phyloP scores from a whole-genome alignment of 129 eudicot species.

The Centrapalus pauciflorus region DNA sequence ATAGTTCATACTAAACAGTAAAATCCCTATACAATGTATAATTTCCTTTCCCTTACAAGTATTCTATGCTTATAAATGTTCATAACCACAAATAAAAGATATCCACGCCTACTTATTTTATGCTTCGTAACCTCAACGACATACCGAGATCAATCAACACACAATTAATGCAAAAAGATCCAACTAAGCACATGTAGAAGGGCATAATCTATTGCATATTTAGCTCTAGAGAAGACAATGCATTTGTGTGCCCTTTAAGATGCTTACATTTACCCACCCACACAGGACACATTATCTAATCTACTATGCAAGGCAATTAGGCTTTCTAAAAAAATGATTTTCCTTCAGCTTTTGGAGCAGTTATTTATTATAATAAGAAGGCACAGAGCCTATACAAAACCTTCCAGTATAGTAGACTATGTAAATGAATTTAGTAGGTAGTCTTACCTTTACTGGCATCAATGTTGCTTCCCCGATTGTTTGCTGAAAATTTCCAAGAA shows the following conservation, averaged over 20 bases:
- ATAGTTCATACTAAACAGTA: not conserved
- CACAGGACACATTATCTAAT: not conserved
- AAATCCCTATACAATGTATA: not conserved
- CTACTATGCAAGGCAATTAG: not conserved
- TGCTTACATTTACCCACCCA: not conserved
- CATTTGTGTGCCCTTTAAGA: not conserved
- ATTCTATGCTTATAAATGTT: not conserved
- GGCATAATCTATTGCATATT: not conserved
- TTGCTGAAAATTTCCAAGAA: constrained; percentile 6
- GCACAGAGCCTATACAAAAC: not conserved
- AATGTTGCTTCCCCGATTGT: constrained; percentile 5
- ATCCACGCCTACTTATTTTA: too few relatives aligned
- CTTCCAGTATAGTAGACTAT: not conserved
- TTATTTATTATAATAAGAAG: not conserved
- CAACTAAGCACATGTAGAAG: not conserved
- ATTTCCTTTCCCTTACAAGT: not conserved
- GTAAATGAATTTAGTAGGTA: not conserved
- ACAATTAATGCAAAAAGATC: not conserved
- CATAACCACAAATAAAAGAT: not conserved
- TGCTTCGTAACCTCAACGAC: too few relatives aligned
- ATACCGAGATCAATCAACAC: not conserved
- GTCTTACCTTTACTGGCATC: constrained; percentile 25
- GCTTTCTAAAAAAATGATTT: too few relatives aligned
- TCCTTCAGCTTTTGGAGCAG: not conserved
- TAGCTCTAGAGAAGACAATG: not conserved